Base-by-base conservation (phyloP, 148 eudicot genomes). In the Mesembryanthemum crystallinum region DNA sequence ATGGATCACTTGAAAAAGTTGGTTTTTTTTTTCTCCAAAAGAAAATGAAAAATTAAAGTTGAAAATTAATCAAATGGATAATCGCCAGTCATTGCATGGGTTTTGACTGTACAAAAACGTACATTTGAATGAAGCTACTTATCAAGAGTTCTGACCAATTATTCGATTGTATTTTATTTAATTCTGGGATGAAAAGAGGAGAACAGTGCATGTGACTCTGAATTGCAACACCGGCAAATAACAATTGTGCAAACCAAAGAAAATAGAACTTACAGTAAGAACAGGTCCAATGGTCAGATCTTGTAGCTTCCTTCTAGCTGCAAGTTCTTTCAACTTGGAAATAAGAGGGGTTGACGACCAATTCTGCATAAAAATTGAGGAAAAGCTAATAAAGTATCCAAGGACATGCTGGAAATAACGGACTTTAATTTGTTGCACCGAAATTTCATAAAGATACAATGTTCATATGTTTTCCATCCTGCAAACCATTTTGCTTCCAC, bases 281-380 rank as follows among this genome's bases (percentile, higher is more conserved):
- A 95, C 94, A 64, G 96, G 94, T 68, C 96, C 96, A 75, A 92
- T 30, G 27, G 94, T 92, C 65, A 92, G 80, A 82, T 92, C 90
- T 45, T 92, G 89, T 25, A 92, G 84, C 84, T 92, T 92, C 84
- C 96, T 89, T 73, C 94, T 88, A 27, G 84, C 84, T 63, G 97
- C 97, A 77, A 92, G 96, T 45, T 84, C 86, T 67, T 82, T 81
- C 85, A 95, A 32, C 74, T 95, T 84, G 25, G 85, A 62, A 68
- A 95, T 12, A 39, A 90, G 90, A 59, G 97, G 86, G 78, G 85
- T 90, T 82, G 78, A 76, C 21, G 87, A 67, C 99, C 99, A 95
- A 62, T 95, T 95, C 96, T 95, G 88, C 82, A 80, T 39, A 23
- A 71, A 28, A 23, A 29, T 45, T 43, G 65, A 39, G 66, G n/a